Conservation (phyloP, 2,329 filamentous ascomycete genomes). For the Diaporthe destruens region DNA sequence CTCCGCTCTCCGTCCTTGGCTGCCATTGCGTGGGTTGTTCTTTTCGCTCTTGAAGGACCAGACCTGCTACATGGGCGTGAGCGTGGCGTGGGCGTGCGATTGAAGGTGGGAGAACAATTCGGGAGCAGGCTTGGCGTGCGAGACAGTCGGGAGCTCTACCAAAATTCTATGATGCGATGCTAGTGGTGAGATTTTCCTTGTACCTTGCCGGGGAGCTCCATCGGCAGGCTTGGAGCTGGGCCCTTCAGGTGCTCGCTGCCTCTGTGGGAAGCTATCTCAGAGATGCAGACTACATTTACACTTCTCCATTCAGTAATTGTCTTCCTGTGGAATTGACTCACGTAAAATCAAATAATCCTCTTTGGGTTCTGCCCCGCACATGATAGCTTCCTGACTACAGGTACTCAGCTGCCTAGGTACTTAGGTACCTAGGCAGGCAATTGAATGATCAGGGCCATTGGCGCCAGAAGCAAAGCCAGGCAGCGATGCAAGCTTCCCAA, state of each 20-base stretch:
- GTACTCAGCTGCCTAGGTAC: no score
- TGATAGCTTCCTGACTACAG: no score
- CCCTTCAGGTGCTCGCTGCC: background rate
- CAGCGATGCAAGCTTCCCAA: no score
- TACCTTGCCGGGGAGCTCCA: conserved; percentile 27
- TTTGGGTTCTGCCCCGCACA: no score
- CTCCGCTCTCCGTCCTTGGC: conserved; percentile 61
- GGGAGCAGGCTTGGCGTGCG: background rate
- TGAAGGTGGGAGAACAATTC: no score
- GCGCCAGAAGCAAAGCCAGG: no score
- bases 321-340: background rate
- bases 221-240: background rate
- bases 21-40: conserved; percentile 27
- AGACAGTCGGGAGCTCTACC: conserved; percentile 1
- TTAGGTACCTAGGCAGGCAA: no score
- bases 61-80: background rate
- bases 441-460: no score
- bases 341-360: no score
- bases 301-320: no score
- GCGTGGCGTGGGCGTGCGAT: no score
- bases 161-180: conserved; percentile 31
- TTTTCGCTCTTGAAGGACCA: background rate
- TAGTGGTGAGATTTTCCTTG: conserved; percentile 36
- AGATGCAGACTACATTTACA: background rate
- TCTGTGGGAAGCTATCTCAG: background rate